These are phyloP conservation scores for Podochytrium sp. DNA, from an alignment of 192 early-diverging fungal species.

Conservation along the genomic window DNA sequence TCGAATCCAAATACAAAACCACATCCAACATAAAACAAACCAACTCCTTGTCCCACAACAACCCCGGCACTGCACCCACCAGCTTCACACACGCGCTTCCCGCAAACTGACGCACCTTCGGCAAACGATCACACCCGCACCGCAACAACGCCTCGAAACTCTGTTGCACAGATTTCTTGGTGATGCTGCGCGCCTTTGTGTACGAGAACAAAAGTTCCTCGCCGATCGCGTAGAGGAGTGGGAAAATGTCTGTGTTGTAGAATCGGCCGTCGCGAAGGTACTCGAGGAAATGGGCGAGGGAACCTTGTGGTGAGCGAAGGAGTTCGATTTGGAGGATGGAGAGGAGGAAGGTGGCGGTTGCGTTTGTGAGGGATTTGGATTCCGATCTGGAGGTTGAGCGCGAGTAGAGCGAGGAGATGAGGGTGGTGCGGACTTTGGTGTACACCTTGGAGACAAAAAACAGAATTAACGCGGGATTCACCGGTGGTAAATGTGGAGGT, in stretches of 20 bases:
- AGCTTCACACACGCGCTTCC: slow-evolving; percentile 51
- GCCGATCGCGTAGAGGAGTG: slow-evolving; percentile 78
- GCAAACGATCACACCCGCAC: slow-evolving; percentile 66
- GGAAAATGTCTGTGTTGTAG: slow-evolving; percentile 72
- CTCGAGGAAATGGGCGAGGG: slow-evolving; percentile 68
- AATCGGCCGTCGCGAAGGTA: slow-evolving; percentile 90
- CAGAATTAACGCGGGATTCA: not conserved
- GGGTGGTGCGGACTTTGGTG: slow-evolving; percentile 3
- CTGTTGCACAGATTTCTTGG: not conserved
- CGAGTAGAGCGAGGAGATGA: not conserved
- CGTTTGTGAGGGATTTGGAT: slow-evolving; percentile 58
- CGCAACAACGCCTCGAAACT: slow-evolving; percentile 45
- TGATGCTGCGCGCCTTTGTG: slow-evolving; percentile 14
- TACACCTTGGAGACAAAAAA: slow-evolving; percentile 3
- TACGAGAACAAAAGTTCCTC: slow-evolving; percentile 48
- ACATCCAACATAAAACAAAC: slow-evolving; percentile 81
- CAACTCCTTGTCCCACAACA: slow-evolving; percentile 76
- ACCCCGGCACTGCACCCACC: slow-evolving; percentile 73
- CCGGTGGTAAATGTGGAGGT: not conserved
- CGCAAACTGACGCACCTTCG: slow-evolving; percentile 53
- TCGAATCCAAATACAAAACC: slow-evolving; percentile 75
- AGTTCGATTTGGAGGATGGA: slow-evolving; percentile 84
- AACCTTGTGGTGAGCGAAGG: slow-evolving; percentile 59
- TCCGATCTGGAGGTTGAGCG: not conserved
- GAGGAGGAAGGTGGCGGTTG: slow-evolving; percentile 79